Percentiles rank a stretch among this genome's conserved stretches.
These are phyloP conservation scores for Fusarium humuli DNA, from an alignment of 2,329 filamentous ascomycete species.

Conservation along the genomic window DNA sequence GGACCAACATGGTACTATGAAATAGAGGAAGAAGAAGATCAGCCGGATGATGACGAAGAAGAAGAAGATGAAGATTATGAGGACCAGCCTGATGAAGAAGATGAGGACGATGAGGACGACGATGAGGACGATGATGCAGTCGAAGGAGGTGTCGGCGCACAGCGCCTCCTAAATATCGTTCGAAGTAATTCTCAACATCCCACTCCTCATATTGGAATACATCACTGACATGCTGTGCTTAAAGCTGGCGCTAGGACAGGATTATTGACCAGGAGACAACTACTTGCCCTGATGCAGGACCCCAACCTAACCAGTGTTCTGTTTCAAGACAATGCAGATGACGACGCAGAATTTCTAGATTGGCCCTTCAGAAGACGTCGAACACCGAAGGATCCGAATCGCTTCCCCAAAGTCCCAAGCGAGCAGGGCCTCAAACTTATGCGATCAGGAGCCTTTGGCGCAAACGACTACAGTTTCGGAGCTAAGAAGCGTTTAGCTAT, in stretches of 20 bases:
- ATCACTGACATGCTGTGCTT: constrained; percentile 17
- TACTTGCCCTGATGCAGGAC: constrained; percentile 56
- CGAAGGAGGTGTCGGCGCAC: constrained; percentile 45
- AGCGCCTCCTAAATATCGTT: constrained; percentile 50
- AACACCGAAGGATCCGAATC: constrained; percentile 61
- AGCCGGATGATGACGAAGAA: constrained; percentile 43
- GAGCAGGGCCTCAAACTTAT: constrained; percentile 81
- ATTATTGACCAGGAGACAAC: constrained; percentile 52
- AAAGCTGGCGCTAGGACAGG: constrained; percentile 46
- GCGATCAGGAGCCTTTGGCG: constrained; percentile 83
- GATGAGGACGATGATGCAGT: constrained; percentile 41
- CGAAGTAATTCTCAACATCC: constrained; percentile 43
- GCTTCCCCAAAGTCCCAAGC: constrained; percentile 87
- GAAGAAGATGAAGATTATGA: constrained; percentile 47
- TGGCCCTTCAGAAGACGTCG: constrained; percentile 59
- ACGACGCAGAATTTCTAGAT: constrained; percentile 52
- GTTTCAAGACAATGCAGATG: constrained; percentile 54
- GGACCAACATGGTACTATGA: constrained; percentile 37
- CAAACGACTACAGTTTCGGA: constrained; percentile 66
- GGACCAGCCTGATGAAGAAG: constrained; percentile 45
- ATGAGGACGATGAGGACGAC: constrained; percentile 40
- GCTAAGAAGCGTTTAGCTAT: constrained; percentile 72
- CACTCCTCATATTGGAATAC: neutral
- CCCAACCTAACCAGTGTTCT: constrained; percentile 53
- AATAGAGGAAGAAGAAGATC: constrained; percentile 53